Evolutionary conservation across 768 basidiomycete genomes (phyloP), one percentile per base, ranked within the genome.

Genomic region (Hygrophoropsis aurantiaca): DNA sequence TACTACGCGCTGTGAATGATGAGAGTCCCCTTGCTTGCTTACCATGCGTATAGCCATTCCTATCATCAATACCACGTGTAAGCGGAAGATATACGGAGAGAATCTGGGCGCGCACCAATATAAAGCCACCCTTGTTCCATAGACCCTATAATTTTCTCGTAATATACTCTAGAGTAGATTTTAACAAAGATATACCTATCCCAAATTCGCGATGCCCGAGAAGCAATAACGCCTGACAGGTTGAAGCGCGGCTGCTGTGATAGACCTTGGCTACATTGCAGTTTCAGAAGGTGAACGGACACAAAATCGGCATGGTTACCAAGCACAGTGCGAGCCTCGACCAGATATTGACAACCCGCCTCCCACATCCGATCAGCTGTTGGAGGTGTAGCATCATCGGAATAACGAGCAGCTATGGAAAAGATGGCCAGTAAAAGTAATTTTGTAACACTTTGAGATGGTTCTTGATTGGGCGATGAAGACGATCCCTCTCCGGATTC

Each of bases 91-190:
- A 46, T 19, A 48, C 30, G 42, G n/a, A 46, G 6, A 43, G 21
- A 24, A 32, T 1, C 24, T 2, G 47, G 48, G 26, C 39, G 32
- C 53, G 37, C 47, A 84, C 87, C 87, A 52, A 85, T 81, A 57
- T 85, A 88, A 39, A 90, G 73, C 92, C 92, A 94, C 1, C 86
- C 88, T 60, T 88, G 84, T 50, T 89, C 85, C 85, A 90, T 90
- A 11, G 74, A 71, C 23, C 76, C 74, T 75, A 50, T 30, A 6
- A 35, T 23, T 25, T 30, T 26, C 20, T 37, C 18, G 16, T n/a
- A 66, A 53, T 24, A 47, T 6, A 34, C 15, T 15, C 41, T 16
- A 27, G 35, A 10, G 20, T 26, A 32, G n/a, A n/a, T 37, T 11
- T 18, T 11, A n/a, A 42, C 13, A 32, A 20, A 21, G 20, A 37